Evolutionary conservation across 2,329 filamentous ascomycete genomes (phyloP), one percentile per base, ranked within the genome.

Genomic region (Fusarium pseudoanthophilum): DNA sequence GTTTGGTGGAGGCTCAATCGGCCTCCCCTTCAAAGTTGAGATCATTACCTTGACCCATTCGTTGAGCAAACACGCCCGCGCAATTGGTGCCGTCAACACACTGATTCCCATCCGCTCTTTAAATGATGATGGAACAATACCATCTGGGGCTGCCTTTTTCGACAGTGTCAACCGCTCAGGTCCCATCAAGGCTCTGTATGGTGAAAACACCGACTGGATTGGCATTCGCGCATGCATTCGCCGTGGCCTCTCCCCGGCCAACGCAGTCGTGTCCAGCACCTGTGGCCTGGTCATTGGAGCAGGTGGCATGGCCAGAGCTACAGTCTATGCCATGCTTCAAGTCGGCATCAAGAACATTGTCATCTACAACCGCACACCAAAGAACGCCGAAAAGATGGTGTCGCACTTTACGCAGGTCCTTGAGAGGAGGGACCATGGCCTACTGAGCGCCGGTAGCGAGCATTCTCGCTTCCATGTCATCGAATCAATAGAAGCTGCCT

Each of bases 181-280:
- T 0, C 88, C 90, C 0, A 88, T 94, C 11, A 88, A 88, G 69
- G 92, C 91, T 0, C 84, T 95, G 0, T 93, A 94, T 71, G 93
- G 92, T 3, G 92, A 95, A 66, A 95, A 95, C 67, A 95, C 92
- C 0, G 93, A 95, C 79, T 95, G 93, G 91, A 92, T 94, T 39
- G 93, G 93, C 10, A 93, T 95, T 46, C 85, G 91, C 60, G 92
- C 91, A 7, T 94, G 92, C 77, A 88, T 95, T 46, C 87, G 91
- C 11, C 87, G 92, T 37, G 92, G 92, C 4, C 84, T 95, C 4
- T 94, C 92, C 2, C 93, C 93, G 0, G 91, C 92, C 7, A 92
- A 92, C 69, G 89, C 88, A 4, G 87, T 92, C 1, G 85, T 89
- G 7, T 84, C 87, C 0, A 84, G 82, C 15, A 87, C 86, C 5